Conservation (phyloP, 345 rosid genomes). For the Hibiscus trionum region DNA sequence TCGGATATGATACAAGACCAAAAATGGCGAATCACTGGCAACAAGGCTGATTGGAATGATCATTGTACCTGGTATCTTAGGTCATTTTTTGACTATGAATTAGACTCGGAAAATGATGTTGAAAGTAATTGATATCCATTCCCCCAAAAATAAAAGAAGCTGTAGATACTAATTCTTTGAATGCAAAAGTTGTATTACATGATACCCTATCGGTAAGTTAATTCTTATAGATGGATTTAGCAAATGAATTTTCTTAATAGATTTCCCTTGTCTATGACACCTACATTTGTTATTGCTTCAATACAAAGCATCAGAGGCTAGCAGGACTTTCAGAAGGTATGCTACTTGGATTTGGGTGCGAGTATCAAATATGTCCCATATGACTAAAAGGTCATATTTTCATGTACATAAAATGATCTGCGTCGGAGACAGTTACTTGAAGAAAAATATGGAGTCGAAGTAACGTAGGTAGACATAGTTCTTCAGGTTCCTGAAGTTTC, state of each 20-base stretch:
- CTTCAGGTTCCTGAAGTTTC: conserved; percentile 19
- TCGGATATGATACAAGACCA: conserved; percentile 84
- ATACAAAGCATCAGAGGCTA: background rate
- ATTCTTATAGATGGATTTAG: background rate
- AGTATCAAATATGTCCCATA: too few species aligned
- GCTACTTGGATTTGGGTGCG: background rate
- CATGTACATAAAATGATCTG: background rate
- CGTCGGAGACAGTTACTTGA: background rate
- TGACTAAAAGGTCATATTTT: background rate
- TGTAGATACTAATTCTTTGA: background rate
- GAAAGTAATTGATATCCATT: conserved; percentile 14
- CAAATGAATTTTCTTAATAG: background rate
- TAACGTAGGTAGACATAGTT: background rate
- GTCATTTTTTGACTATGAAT: conserved; percentile 47
- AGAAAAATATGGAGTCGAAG: background rate
- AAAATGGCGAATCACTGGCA: conserved; percentile 58
- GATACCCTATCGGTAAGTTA: background rate
- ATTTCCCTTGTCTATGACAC: background rate
- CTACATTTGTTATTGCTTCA: background rate
- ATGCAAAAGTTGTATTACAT: background rate
- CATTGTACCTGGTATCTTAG: conserved; percentile 59
- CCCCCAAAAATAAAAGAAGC: too few species aligned
- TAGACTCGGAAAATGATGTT: conserved; percentile 18
- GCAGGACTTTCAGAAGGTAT: background rate
- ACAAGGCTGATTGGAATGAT: conserved; percentile 64